Evolutionary conservation across 768 basidiomycete genomes (phyloP), one percentile per base, ranked within the genome.

Genomic region (Leucocoprinus birnbaumii): DNA sequence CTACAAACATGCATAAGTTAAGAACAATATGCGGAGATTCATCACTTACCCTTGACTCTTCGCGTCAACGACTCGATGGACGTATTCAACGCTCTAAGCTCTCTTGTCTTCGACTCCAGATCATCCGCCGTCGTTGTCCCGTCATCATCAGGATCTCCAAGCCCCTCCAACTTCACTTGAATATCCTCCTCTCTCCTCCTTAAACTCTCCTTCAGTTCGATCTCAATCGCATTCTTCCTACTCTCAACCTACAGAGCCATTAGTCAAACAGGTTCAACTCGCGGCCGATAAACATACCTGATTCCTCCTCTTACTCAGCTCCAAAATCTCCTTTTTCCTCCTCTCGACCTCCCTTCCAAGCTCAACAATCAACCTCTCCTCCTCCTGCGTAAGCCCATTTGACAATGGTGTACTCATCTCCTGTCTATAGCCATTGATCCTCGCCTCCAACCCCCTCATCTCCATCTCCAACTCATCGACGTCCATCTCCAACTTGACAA

Each of bases 161-260:
- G 71, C 21, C 80, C 72, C 59, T 97, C 94, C 10, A 98, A 71
- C 66, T 89, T 89, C 31, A 72, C 69, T 48, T 83, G 81, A 7
- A 98, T 65, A 60, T 95, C 96, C 48, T 92, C 88, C 42, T 84
- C 79, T 22, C 88, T 80, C 7, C 95, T 82, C 19, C 85, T 80
- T 13, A 98, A 77, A 61, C 86, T 86, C 68, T 99, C 97, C 59
- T 89, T 92, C 45, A 98, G 77, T 67, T 98, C 96, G 51, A 97
- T 95, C 66, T 97, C 94, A 25, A 97, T 71, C 3, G 86, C 70
- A 64, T 88, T 91, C 72, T 91, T 94, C 59, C 77, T 78, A 11
- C 84, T 80, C 38, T 90, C 85, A 59, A 93, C 69, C 88, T 91
- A 22, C 16, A 31, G 22, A n/a, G 14, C 34, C 26, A 56, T 34